Conservation (phyloP, 2,329 filamentous ascomycete genomes). For the Aspergillus tamarii region DNA sequence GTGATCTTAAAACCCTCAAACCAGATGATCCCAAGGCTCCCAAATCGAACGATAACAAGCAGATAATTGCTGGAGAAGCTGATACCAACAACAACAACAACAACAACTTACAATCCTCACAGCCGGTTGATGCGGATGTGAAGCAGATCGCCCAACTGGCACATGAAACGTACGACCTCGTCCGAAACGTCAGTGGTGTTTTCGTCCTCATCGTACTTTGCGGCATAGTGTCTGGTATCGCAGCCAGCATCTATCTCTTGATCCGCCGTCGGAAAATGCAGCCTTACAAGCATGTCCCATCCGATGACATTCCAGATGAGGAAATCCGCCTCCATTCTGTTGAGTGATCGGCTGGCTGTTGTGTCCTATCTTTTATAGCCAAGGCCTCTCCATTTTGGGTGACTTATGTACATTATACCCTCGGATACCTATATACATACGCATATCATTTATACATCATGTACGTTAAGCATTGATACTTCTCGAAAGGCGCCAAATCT, state of each 20-base stretch:
- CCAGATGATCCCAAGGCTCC: conserved; percentile 10
- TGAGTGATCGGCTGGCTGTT: background rate
- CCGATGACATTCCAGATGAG: background rate
- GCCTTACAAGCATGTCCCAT: background rate
- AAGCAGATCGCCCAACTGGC: background rate
- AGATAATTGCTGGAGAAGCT: background rate
- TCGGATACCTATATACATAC: background rate
- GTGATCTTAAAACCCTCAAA: background rate
- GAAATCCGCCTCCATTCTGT: conserved; percentile 2
- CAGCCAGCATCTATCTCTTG: background rate
- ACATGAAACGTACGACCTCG: conserved; percentile 3
- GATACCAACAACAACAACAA: too few relatives aligned
- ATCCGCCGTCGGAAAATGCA: background rate
- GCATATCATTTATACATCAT: background rate
- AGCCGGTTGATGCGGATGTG: background rate
- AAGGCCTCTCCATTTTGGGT: background rate
- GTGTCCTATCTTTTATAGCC: background rate
- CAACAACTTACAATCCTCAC: background rate
- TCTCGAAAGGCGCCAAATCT: too few relatives aligned
- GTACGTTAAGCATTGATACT: too few relatives aligned
- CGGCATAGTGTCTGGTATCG: background rate
- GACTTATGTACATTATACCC: background rate
- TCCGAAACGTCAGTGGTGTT: background rate
- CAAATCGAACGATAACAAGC: background rate
- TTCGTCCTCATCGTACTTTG: background rate